A percentile compares a stretch with the other conserved stretches of the same genome.
Conservation (phyloP, 1,139 yeast genomes). For the Zygosaccharomyces pseudobailii region DNA sequence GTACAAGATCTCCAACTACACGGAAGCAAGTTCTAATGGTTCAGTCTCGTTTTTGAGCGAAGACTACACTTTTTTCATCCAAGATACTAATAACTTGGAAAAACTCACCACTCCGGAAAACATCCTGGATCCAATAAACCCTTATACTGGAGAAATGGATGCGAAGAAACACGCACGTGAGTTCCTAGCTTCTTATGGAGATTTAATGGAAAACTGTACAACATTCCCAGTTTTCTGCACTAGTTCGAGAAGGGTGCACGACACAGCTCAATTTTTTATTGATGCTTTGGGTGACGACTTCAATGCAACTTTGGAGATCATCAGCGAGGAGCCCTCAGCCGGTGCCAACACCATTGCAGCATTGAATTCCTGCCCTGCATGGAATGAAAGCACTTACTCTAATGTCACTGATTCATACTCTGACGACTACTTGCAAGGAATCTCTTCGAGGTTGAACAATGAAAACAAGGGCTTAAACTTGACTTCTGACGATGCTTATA, state of each 20-base stretch:
- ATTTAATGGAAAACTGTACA: slow-evolving; percentile 11
- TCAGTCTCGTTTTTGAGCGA: slow-evolving; percentile 36
- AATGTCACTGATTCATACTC: slow-evolving; percentile 10
- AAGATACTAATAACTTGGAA: slow-evolving; percentile 26
- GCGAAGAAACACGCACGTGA: slow-evolving; percentile 24
- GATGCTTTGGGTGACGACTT: slow-evolving; percentile 12
- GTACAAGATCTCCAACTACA: slow-evolving; percentile 28
- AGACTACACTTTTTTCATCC: slow-evolving; percentile 35
- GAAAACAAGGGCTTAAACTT: slow-evolving; percentile 43
- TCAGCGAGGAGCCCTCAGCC: slow-evolving; percentile 35
- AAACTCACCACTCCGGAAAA: slow-evolving; percentile 20
- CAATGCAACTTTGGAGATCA: slow-evolving; percentile 10
- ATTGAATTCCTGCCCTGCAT: slow-evolving; percentile 32
- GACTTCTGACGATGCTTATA: slow-evolving; percentile 40
- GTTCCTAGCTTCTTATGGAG: slow-evolving; percentile 14
- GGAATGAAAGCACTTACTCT: slow-evolving; percentile 23
- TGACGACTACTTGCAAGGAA: slow-evolving; percentile 32
- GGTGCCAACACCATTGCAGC: slow-evolving; percentile 44
- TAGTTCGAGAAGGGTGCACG: slow-evolving; percentile 21
- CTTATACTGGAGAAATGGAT: slow-evolving; percentile 18
- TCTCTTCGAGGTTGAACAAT: slow-evolving; percentile 38
- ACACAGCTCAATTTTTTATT: slow-evolving; percentile 16
- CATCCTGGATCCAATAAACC: slow-evolving; percentile 16
- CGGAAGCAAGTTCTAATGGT: slow-evolving; percentile 26
- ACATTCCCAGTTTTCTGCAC: slow-evolving; percentile 18